A percentile compares a stretch with the other conserved stretches of the same genome.
phyloP scores from a whole-genome alignment of 352 stramenopile genomes.

The Plasmopara halstedii region DNA sequence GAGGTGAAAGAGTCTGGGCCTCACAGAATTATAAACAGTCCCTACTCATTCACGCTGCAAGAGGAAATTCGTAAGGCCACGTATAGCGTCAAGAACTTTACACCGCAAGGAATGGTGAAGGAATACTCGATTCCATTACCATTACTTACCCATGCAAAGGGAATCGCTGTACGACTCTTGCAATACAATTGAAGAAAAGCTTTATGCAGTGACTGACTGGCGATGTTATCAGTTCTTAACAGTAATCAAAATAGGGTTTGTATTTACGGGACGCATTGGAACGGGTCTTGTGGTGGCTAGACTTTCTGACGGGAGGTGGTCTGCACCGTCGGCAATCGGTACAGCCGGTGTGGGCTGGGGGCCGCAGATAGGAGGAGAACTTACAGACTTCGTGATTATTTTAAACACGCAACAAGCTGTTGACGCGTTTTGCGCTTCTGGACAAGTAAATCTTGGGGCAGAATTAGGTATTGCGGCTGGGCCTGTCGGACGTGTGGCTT shows the following conservation, averaged over 20 bases:
- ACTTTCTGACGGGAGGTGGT: conserved; percentile 92
- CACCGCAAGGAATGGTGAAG: conserved; percentile 82
- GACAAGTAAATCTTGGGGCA: conserved; percentile 86
- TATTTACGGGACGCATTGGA: conserved; percentile 79
- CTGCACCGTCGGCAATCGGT: conserved; percentile 91
- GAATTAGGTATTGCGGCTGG: conserved; percentile 85
- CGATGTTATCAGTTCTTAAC: conserved; percentile 74
- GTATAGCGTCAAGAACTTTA: conserved; percentile 91
- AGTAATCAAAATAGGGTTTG: conserved; percentile 87
- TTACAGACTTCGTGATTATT: conserved; percentile 92
- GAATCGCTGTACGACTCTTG: conserved; percentile 66
- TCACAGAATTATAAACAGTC: conserved; percentile 74
- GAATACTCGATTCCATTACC: conserved; percentile 86
- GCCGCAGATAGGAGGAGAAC: conserved; percentile 85
- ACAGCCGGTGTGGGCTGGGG: conserved; percentile 87
- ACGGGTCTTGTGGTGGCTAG: conserved; percentile 91
- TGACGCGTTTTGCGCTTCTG: conserved; percentile 79
- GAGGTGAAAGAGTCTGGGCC: conserved; percentile 53
- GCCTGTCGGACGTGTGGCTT: conserved; percentile 83
- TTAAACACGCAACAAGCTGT: conserved; percentile 86
- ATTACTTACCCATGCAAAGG: conserved; percentile 83
- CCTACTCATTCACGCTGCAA: conserved; percentile 84
- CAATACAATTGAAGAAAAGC: neutral
- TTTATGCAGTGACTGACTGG: neutral
- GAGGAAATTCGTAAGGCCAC: conserved; percentile 91